phyloP scores from a whole-genome alignment of 1,139 yeast species.

The Ogataea hybrid region DNA sequence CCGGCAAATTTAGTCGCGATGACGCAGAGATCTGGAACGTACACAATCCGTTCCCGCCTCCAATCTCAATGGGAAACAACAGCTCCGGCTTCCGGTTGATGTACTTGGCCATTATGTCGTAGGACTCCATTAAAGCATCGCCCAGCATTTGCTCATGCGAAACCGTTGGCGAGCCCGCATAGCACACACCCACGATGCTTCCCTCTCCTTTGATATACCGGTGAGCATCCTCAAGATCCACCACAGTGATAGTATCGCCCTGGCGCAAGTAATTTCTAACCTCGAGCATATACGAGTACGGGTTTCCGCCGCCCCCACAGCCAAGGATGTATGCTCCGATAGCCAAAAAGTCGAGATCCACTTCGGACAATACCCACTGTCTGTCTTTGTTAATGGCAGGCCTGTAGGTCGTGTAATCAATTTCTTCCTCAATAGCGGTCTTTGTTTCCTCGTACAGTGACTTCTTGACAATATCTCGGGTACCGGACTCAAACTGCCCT shows the following conservation, averaged over 20 bases:
- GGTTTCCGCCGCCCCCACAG: conserved; percentile 51
- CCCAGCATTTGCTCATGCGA: conserved; percentile 42
- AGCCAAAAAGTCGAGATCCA: conserved; percentile 41
- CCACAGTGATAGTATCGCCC: conserved; percentile 37
- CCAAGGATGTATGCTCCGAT: conserved; percentile 47
- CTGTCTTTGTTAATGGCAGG: conserved; percentile 36
- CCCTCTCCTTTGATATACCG: conserved; percentile 32
- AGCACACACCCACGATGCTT: conserved; percentile 38
- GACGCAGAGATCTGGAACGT: conserved; percentile 28
- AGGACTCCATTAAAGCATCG: conserved; percentile 36
- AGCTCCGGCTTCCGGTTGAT: conserved; percentile 27
- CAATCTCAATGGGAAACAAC: conserved; percentile 32
- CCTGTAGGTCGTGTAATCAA: conserved; percentile 32
- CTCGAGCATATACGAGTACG: conserved; percentile 41
- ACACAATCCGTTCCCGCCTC: conserved; percentile 35
- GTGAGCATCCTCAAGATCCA: conserved; percentile 34
- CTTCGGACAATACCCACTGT: conserved; percentile 41
- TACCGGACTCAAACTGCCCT: conserved; percentile 7
- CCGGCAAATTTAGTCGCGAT: conserved; percentile 28
- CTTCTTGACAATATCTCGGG: conserved; percentile 20
- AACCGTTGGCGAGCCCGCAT: conserved; percentile 49
- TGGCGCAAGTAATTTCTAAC: conserved; percentile 34
- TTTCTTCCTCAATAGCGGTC: conserved; percentile 9
- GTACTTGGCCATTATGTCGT: conserved; percentile 32
- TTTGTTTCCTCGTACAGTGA: conserved; percentile 13